Evolutionary conservation across 495 filamentous ascomycete genomes (phyloP).

Genomic region (Neurospora sp.): DNA sequence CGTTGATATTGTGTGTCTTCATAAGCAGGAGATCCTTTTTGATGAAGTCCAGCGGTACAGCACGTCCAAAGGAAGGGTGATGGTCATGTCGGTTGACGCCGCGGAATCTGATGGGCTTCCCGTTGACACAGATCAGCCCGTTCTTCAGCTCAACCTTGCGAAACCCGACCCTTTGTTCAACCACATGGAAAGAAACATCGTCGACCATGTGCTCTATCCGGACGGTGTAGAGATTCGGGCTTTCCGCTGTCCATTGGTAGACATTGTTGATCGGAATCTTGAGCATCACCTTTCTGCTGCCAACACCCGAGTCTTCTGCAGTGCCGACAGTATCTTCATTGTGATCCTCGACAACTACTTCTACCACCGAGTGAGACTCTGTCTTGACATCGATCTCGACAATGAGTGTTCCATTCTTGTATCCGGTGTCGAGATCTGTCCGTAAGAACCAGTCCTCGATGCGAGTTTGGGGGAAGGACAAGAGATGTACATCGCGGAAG

Average conservation of each 20-base stretch:
- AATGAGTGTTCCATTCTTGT: conserved; percentile 42
- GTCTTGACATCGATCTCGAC: conserved; percentile 33
- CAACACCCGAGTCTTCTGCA: background rate
- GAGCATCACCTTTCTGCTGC: conserved; percentile 19
- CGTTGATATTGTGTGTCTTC: conserved; percentile 59
- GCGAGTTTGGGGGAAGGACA: conserved; percentile 42
- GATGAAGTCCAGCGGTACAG: conserved; percentile 49
- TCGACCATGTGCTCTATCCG: conserved; percentile 15
- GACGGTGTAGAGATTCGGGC: conserved; percentile 47
- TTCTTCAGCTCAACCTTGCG: conserved; percentile 47
- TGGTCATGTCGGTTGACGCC: conserved; percentile 59
- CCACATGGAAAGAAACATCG: background rate
- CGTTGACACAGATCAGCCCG: conserved; percentile 50
- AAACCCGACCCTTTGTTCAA: conserved; percentile 40
- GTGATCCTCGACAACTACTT: too few relatives aligned
- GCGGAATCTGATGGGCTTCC: conserved; percentile 42
- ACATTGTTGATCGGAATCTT: conserved; percentile 35
- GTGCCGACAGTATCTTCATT: too few relatives aligned
- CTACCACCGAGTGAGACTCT: background rate
- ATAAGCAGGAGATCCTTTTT: conserved; percentile 50
- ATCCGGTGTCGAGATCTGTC: conserved; percentile 44
- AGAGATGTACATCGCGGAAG: conserved; percentile 55
- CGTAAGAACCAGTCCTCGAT: conserved; percentile 51
- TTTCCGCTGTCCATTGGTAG: conserved; percentile 57
- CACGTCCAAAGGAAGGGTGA: conserved; percentile 47